Evolutionary conservation across 139 green algal genomes (phyloP).

Genomic region (Chlorella sp.): DNA sequence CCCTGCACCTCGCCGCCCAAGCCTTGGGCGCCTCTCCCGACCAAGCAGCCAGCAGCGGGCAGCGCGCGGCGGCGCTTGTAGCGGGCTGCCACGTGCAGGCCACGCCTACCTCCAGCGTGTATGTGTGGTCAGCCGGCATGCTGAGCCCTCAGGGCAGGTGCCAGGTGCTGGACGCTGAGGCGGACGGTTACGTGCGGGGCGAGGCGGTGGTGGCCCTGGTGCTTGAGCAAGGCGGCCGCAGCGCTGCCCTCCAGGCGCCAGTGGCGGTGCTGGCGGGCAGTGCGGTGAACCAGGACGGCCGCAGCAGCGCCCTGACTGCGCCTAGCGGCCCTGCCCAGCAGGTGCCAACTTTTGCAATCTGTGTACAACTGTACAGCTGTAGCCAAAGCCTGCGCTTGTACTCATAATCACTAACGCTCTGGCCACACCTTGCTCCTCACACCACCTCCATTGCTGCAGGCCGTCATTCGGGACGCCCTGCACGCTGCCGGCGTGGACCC

Average conservation of each 20-base stretch:
- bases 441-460: too few species aligned
- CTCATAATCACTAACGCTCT: too few species aligned
- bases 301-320: conserved; percentile 78
- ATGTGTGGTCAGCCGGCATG: conserved; percentile 58
- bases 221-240: conserved; percentile 1
- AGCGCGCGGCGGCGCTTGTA: conserved; percentile 20
- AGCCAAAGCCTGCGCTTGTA: too few species aligned
- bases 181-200: conserved; percentile 75
- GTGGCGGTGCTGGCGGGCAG: conserved; percentile 34
- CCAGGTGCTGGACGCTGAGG: conserved; percentile 62
- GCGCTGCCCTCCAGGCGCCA: not conserved
- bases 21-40: not conserved
- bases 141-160: conserved; percentile 63
- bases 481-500: conserved; percentile 16
- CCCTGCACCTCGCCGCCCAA: conserved; percentile 33
- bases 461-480: conserved; percentile 56
- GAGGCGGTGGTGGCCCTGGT: conserved; percentile 48
- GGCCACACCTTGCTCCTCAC: too few species aligned
- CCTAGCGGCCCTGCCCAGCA: conserved; percentile 87
- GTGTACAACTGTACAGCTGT: too few species aligned
- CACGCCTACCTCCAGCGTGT: conserved; percentile 31
- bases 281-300: conserved; percentile 85
- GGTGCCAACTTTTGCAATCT: too few species aligned
- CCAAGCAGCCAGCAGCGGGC: not conserved
- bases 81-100: conserved; percentile 45